Base-by-base conservation (phyloP, 495 filamentous ascomycete genomes). In the Aspergillus nanangensis region DNA sequence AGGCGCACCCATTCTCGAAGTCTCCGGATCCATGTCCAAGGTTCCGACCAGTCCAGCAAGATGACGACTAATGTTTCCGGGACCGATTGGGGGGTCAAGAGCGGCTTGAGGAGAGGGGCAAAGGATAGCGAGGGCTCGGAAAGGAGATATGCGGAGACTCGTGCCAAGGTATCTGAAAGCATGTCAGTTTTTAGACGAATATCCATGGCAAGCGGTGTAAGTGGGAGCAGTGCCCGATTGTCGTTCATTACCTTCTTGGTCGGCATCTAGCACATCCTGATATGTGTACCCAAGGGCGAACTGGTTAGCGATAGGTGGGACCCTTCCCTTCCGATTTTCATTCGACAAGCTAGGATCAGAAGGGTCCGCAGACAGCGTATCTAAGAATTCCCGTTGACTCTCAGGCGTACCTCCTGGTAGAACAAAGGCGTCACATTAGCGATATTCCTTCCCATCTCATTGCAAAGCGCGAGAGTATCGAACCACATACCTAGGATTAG, bases 261-360 rank as follows among this genome's bases (percentile, higher is more conserved):
- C 92, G 44, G 90, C 85, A 70, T 96, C 92, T 23, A 95, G 71
- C 32, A 97, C 89, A 70, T 97, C 90, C 59, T 89, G 86, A 63
- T 95, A 97, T 39, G 92, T 95, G 65, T 96, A 96, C 38, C 92
- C 92, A 43, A 97, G 67, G 9, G 91, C 92, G 63, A 94, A 95
- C 47, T 86, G 84, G 59, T 97, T 97, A 34, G 92, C 91, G 56
- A 96, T 78, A 27, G 90, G 88, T 2, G 90, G 86, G 43, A 72
- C 74, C 48, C 78, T 81, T n/a, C 72, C 76, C 44, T 79, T 81
- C 32, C 79, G 75, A 36, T 80, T 72, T 39, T 80, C 78, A 63
- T 71, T 77, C 50, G 70, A 77, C 69, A 63, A 69, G 62, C 65
- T 62, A 8, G 69, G 63, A 43, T 69, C 70, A 9, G 73, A 69